Evolutionary conservation across 2,329 filamentous ascomycete species (phyloP).

Genomic region (Reticulascus tulasneorum): DNA sequence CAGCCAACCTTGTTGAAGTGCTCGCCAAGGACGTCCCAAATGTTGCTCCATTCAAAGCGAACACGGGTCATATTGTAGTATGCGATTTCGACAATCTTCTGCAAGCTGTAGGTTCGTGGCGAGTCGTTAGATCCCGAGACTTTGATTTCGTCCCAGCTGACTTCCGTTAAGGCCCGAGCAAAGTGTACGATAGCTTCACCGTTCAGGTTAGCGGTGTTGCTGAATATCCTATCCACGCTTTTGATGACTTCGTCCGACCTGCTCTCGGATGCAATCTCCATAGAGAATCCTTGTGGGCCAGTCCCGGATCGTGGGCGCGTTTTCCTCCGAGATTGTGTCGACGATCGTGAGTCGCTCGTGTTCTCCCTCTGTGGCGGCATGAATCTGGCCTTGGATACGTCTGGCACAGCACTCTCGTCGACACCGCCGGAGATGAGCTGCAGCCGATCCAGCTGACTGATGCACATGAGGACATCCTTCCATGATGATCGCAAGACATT

Average conservation of each 20-base stretch:
- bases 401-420: slow-evolving; percentile 86
- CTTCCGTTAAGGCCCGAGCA: slow-evolving; percentile 84
- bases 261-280: slow-evolving; percentile 86
- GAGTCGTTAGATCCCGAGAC: slow-evolving; percentile 95
- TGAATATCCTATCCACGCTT: slow-evolving; percentile 92
- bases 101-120: slow-evolving; percentile 91
- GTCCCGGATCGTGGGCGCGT: slow-evolving; percentile 49
- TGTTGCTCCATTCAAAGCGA: slow-evolving; percentile 95
- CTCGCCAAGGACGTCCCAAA: slow-evolving; percentile 95
- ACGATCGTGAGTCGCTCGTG: slow-evolving; percentile 58
- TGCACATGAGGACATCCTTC: slow-evolving; percentile 91
- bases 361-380: slow-evolving; percentile 55
- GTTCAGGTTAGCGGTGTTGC: slow-evolving; percentile 87
- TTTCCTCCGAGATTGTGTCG: slow-evolving; percentile 51
- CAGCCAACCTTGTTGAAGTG: slow-evolving; percentile 98
- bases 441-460: slow-evolving; percentile 91
- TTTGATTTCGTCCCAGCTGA: slow-evolving; percentile 99
- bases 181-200: slow-evolving; percentile 96
- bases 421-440: slow-evolving; percentile 94
- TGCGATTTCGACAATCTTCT: slow-evolving; percentile 97
- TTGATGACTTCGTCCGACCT: slow-evolving; percentile 91
- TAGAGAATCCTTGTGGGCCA: slow-evolving; percentile 61
- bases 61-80: slow-evolving; percentile 99
- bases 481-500: slow-evolving; percentile 86
- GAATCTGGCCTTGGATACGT: slow-evolving; percentile 81